These are phyloP conservation scores for Chenopodium quinoa DNA, from an alignment of 148 eudicot genomes.

Conservation along the genomic window DNA sequence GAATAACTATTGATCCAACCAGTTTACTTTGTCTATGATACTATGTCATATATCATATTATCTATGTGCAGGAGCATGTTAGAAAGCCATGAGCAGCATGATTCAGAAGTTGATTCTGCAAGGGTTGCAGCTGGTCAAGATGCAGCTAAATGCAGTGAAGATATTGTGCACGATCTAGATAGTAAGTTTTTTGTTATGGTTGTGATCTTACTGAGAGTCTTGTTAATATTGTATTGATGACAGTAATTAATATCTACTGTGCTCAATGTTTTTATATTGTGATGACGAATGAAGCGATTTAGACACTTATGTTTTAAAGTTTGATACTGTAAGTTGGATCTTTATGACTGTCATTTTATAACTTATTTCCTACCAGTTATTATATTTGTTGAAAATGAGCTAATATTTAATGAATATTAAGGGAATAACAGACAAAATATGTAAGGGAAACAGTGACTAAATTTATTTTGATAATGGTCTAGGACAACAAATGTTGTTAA, in stretches of 20 bases:
- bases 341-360: background rate
- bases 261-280: background rate
- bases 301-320: background rate
- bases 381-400: no score
- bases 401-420: no score
- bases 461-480: no score
- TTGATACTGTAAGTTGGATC: background rate
- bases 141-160: conserved; percentile 50
- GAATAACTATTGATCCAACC: background rate
- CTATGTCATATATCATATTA: background rate
- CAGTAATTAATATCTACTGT: background rate
- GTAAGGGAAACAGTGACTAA: no score
- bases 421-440: no score
- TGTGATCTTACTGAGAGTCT: background rate
- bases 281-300: background rate
- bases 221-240: background rate
- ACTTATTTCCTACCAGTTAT: background rate
- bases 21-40: background rate
- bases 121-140: conserved; percentile 67
- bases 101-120: conserved; percentile 56
- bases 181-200: conserved; percentile 39
- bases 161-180: conserved; percentile 45
- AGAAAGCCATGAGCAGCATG: conserved; percentile 63
- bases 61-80: conserved; percentile 44
- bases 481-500: no score